phyloP scores from a whole-genome alignment of 176 grass and related monocot genomes.

The Oropetium thomaeum region DNA sequence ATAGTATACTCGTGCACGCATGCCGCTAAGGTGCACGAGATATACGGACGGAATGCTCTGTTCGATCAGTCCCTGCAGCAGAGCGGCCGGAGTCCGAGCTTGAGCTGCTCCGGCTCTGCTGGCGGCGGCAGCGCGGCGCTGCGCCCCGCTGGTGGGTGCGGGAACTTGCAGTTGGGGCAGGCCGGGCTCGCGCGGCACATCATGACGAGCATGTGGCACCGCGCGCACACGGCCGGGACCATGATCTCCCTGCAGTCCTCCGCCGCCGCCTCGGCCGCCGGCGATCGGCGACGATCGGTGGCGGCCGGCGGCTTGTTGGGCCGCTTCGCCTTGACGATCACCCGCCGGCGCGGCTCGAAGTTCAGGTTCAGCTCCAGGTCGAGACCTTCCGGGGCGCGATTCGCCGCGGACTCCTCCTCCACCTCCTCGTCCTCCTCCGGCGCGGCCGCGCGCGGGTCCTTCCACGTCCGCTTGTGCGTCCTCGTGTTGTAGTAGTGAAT shows the following conservation, averaged over 20 bases:
- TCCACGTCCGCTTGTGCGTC: conserved; percentile 74
- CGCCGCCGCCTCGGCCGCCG: neutral
- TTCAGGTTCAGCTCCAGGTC: conserved; percentile 73
- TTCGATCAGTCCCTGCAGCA: conserved; percentile 61
- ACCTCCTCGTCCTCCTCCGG: conserved; percentile 3
- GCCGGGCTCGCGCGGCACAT: conserved; percentile 65
- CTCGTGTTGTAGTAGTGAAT: conserved; percentile 93
- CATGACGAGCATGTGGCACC: conserved; percentile 92
- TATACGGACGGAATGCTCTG: no score
- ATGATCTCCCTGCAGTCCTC: conserved; percentile 59
- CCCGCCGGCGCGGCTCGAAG: conserved; percentile 37
- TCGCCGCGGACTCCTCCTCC: conserved; percentile 20
- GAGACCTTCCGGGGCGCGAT: conserved; percentile 31
- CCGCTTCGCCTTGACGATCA: neutral
- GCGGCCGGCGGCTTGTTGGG: neutral
- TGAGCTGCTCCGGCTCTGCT: conserved; percentile 43
- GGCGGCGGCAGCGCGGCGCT: neutral
- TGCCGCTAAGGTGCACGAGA: neutral
- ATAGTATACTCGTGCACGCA: neutral
- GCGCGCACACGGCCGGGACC: conserved; percentile 76
- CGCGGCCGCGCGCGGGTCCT: conserved; percentile 49
- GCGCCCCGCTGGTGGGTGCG: conserved; percentile 46
- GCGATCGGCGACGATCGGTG: neutral
- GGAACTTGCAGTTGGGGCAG: conserved; percentile 98
- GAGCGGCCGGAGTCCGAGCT: conserved; percentile 61